phyloP scores from a whole-genome alignment of 192 early-diverging fungal species.

The Chytriomyces sp. region DNA sequence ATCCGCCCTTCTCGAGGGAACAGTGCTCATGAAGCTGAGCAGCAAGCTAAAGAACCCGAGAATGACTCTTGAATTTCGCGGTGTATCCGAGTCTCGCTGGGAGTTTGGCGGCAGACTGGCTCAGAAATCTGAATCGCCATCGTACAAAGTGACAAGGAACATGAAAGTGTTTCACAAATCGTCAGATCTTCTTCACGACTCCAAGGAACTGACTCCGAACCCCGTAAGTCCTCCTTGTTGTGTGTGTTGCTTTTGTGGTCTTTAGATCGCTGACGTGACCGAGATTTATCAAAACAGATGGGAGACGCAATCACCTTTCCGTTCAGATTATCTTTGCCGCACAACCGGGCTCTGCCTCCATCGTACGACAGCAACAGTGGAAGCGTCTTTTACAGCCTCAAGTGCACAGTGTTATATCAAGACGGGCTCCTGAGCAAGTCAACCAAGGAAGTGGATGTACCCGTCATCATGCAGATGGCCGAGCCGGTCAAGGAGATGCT shows the following conservation, averaged over 20 bases:
- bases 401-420: not conserved
- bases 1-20: slow-evolving; percentile 4
- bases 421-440: not conserved
- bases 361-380: slow-evolving; percentile 9
- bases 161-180: slow-evolving; percentile 22
- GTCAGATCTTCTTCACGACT: slow-evolving; percentile 26
- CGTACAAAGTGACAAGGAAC: not conserved
- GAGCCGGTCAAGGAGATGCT: not conserved
- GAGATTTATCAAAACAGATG: slow-evolving; percentile 1
- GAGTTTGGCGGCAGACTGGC: slow-evolving; percentile 27
- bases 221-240: not conserved
- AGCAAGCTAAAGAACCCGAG: slow-evolving; percentile 11
- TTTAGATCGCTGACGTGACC: not conserved
- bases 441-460: not conserved
- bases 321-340: slow-evolving; percentile 19
- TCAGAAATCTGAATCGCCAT: slow-evolving; percentile 13
- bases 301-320: slow-evolving; percentile 24
- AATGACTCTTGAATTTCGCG: slow-evolving; percentile 21
- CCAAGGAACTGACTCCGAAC: slow-evolving; percentile 28
- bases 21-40: slow-evolving; percentile 17
- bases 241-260: not conserved
- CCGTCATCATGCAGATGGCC: not conserved
- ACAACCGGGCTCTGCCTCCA: slow-evolving; percentile 1
- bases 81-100: slow-evolving; percentile 28
- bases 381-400: not conserved